Evolutionary conservation across 805 yeast genomes (phyloP), one percentile per base, ranked within the genome.

Genomic region (Tetrapisispora arboricola): DNA sequence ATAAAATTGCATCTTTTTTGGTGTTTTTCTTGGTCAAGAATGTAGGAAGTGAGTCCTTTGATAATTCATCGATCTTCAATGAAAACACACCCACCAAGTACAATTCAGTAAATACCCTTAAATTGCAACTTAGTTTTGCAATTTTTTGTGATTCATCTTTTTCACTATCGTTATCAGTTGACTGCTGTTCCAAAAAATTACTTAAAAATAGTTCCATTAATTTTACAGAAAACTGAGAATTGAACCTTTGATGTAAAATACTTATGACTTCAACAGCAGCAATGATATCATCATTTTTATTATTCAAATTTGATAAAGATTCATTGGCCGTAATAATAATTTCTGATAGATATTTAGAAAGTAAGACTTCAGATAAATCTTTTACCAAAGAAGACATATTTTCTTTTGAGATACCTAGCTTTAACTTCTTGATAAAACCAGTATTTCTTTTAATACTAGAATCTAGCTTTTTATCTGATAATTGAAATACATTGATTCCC

Each of bases 401-500:
- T 6, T 80, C 88, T 30, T 68, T 70, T 29, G 65, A 71, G 19
- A 86, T 58, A 2, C 78, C 67, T 2, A 72, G 66, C 47, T 78
- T 71, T 39, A 87, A 55, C 50, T 80, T 81, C 55, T 79, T 82
- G 38, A 86, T 78, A 53, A 84, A 83, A 0, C 86, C 81, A 3
- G 85, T 76, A 55, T 88, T 84, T 57, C 80, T 84, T 66, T 87
- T 87, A 48, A 87, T 65, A 42, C 88, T 80, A 0, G 94, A 67
- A 55, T 87, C 95, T 9, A 78, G 58, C 45, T 72, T 73, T 9
- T 49, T 38, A 13, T 43, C 45, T 8, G 48, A 41, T 12, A 53
- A 32, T n/a, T 53, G 52, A 39, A 55, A 54, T n/a, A 61, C 61
- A 16, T 46, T 49, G 18, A 63, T 71, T 1, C 78, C 82, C 27